Base-by-base conservation (phyloP, 345 rosid genomes). In the Abelmoschus esculentus region DNA sequence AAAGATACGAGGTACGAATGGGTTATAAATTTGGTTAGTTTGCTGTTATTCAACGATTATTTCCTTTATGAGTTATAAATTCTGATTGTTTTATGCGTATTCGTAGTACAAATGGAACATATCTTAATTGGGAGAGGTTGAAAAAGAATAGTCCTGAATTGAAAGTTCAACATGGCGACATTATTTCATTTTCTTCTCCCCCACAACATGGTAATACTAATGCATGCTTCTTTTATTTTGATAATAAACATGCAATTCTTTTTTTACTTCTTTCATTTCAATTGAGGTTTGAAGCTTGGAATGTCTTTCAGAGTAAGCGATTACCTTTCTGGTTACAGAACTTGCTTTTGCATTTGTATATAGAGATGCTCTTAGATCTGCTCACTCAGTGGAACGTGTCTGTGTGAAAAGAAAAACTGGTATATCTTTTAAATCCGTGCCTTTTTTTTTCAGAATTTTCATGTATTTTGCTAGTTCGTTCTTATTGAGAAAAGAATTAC, bases 71-170 rank as follows among this genome's bases (percentile, higher is more conserved):
- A 5, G 47, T 38, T 17, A 4, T 42, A 26, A 52, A 13, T 32
- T 44, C 40, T 3, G 44, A 31, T 61, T 59, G 56, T 15, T 11
- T 55, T 76, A 19, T 57, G 28, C 17, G 18, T 26, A 58, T 68
- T 76, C 67, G 65, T 79, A 93, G 97, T 83, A 82, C 92, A 10
- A 93, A 93, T 67, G 98, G 98, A 49, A 91, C 96, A 1, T 91
- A 65, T 78, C 79, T 86, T 69, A 93, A 89, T 31, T 91, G 97
- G 96, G 85, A 81, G 77, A 89, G 72, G 82, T 29, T 29, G 32
- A 29, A 3, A 29, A 29, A 29, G 32, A 29, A 29, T 29, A 29
- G 32, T 29, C 32, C 59, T 93, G 84, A 79, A 46, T 74, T 61
- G 29, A 81, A 86, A 67, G 75, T 93, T 69, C 80, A 71, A 52